phyloP scores from a whole-genome alignment of 345 rosid genomes.

The Balakata baccata region DNA sequence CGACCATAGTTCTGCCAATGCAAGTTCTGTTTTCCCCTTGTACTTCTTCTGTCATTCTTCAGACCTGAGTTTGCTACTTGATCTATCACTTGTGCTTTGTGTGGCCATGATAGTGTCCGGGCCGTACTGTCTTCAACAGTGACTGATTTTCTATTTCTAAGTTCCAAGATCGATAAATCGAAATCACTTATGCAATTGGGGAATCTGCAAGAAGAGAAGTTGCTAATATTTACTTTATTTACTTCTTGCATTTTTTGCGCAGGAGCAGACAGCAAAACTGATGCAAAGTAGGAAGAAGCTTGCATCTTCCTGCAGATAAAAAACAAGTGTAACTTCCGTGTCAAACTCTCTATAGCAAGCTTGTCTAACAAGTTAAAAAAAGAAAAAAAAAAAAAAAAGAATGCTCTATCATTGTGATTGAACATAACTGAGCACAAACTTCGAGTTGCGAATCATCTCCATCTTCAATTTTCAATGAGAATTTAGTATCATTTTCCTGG shows the following conservation, averaged over 20 bases:
- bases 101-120: conserved; percentile 25
- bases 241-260: conserved; percentile 24
- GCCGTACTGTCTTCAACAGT: conserved; percentile 27
- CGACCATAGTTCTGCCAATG: conserved; percentile 18
- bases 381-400: not conserved
- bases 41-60: not conserved
- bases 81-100: conserved; percentile 39
- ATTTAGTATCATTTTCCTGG: conserved; percentile 32
- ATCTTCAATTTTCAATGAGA: conserved; percentile 8
- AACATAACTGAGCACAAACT: conserved; percentile 34
- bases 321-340: not conserved
- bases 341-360: not conserved
- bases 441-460: conserved; percentile 18
- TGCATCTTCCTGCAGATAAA: conserved; percentile 36
- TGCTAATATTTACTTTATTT: conserved; percentile 20
- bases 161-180: conserved; percentile 41
- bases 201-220: conserved; percentile 29
- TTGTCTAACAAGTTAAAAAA: not conserved
- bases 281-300: conserved; percentile 25
- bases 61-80: conserved; percentile 27
- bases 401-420: not conserved
- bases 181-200: conserved; percentile 36
- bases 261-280: conserved; percentile 22
- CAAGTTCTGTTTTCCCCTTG: conserved; percentile 30
- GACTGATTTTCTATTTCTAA: conserved; percentile 29